phyloP scores from a whole-genome alignment of 192 early-diverging fungal genomes.

The Mortierella claussenii region DNA sequence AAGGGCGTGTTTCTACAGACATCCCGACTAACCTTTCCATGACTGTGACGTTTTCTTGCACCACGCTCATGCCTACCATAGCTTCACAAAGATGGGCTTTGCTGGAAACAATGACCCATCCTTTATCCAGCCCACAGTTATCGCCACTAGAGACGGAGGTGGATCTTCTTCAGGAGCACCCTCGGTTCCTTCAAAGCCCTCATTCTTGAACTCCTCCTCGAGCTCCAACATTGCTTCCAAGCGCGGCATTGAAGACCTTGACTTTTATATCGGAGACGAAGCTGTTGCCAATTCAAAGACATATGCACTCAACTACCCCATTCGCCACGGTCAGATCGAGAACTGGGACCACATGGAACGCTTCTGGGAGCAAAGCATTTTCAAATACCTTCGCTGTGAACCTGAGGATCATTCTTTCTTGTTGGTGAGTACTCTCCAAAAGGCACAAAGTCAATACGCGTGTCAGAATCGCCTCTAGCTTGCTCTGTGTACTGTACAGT shows the following conservation, averaged over 20 bases:
- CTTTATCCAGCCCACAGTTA: slow-evolving; percentile 96
- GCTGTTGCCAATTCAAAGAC: slow-evolving; percentile 91
- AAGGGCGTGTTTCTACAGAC: too few species aligned
- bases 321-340: slow-evolving; percentile 97
- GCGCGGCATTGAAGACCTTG: slow-evolving; percentile 97
- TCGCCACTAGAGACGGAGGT: slow-evolving; percentile 79
- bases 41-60: slow-evolving; percentile 20
- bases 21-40: too few species aligned
- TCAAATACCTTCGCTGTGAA: slow-evolving; percentile 98
- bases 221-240: slow-evolving; percentile 88
- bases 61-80: slow-evolving; percentile 22
- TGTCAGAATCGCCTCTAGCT: too few species aligned
- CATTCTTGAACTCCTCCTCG: slow-evolving; percentile 54
- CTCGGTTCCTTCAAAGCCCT: slow-evolving; percentile 64
- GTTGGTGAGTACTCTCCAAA: slow-evolving; percentile 65
- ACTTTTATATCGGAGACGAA: slow-evolving; percentile 98
- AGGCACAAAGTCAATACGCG: background rate
- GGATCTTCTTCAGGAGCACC: slow-evolving; percentile 56
- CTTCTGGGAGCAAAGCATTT: slow-evolving; percentile 98
- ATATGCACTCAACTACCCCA: slow-evolving; percentile 90
- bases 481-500: too few species aligned
- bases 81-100: slow-evolving; percentile 98
- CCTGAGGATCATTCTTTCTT: slow-evolving; percentile 98
- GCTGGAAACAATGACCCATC: slow-evolving; percentile 97
- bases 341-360: slow-evolving; percentile 99